These are phyloP conservation scores for Sclerotinia subarctica DNA, from an alignment of 2,329 filamentous ascomycete genomes.

Conservation along the genomic window DNA sequence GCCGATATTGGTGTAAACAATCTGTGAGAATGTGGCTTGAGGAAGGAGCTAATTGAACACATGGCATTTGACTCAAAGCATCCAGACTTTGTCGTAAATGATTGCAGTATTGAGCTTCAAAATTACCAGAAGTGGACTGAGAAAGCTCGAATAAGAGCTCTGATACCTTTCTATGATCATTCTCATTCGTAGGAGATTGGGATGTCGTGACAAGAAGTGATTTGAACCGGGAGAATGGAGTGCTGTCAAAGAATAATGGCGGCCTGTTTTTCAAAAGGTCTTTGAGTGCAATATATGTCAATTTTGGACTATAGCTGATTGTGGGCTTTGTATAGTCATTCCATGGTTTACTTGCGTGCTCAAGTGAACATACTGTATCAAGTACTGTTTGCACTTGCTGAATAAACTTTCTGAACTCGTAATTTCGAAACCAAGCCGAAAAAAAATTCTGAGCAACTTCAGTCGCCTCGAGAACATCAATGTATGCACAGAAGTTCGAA, in stretches of 20 bases:
- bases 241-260: background rate
- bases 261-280: constrained; percentile 16
- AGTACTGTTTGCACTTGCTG: constrained; percentile 15
- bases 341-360: background rate
- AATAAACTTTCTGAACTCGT: constrained; percentile 16
- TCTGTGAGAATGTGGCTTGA: background rate
- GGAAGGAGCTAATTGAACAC: background rate
- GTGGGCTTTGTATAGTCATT: background rate
- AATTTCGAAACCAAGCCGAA: constrained; percentile 22
- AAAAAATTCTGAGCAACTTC: constrained; percentile 11
- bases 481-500: constrained; percentile 3
- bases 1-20: background rate
- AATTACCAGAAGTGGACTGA: constrained; percentile 14
- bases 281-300: constrained; percentile 11
- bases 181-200: no score
- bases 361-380: background rate
- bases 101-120: constrained; percentile 23
- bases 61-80: constrained; percentile 21
- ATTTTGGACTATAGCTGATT: background rate
- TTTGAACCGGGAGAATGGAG: background rate
- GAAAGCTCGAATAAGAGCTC: constrained; percentile 24
- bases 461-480: background rate
- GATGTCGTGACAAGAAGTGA: background rate
- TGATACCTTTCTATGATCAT: constrained; percentile 9
- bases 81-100: constrained; percentile 24